phyloP scores from a whole-genome alignment of 2,329 filamentous ascomycete genomes.

The Cercospora sesami region DNA sequence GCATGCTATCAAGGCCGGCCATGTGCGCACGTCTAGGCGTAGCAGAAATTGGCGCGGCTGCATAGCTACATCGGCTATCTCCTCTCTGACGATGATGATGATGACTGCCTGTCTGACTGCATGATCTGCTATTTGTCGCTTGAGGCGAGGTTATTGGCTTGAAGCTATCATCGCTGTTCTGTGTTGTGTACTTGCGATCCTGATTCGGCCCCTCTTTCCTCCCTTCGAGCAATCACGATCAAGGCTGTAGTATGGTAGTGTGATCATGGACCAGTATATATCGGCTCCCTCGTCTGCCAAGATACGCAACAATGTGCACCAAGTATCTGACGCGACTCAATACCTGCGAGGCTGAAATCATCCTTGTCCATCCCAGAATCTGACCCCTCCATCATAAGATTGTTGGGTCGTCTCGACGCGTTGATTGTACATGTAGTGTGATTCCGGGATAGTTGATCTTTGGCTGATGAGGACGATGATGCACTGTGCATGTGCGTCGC shows the following conservation, averaged over 20 bases:
- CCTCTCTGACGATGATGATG: constrained; percentile 23
- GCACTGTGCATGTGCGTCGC: background rate
- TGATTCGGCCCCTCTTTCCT: constrained; percentile 17
- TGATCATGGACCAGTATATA: constrained; percentile 20
- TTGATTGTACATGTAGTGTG: background rate
- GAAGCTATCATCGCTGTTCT: constrained; percentile 30
- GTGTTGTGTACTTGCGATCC: constrained; percentile 29
- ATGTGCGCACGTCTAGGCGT: constrained; percentile 20
- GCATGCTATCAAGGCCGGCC: constrained; percentile 28
- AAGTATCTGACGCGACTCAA: constrained; percentile 16
- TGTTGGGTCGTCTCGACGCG: background rate
- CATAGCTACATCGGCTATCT: constrained; percentile 35
- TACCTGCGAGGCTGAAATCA: background rate
- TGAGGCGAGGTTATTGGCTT: constrained; percentile 30
- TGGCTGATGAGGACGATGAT: background rate
- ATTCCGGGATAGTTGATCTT: background rate
- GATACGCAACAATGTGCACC: constrained; percentile 30
- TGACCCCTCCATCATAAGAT: background rate
- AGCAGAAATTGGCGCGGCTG: constrained; percentile 25
- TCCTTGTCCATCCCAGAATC: background rate
- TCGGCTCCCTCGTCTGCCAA: constrained; percentile 11
- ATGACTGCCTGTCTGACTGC: constrained; percentile 21
- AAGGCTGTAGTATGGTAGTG: constrained; percentile 16
- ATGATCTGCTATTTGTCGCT: constrained; percentile 31
- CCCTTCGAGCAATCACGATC: constrained; percentile 22